Evolutionary conservation across 148 eudicot genomes (phyloP), one percentile per base, ranked within the genome.

Genomic region (Cornus kousa): DNA sequence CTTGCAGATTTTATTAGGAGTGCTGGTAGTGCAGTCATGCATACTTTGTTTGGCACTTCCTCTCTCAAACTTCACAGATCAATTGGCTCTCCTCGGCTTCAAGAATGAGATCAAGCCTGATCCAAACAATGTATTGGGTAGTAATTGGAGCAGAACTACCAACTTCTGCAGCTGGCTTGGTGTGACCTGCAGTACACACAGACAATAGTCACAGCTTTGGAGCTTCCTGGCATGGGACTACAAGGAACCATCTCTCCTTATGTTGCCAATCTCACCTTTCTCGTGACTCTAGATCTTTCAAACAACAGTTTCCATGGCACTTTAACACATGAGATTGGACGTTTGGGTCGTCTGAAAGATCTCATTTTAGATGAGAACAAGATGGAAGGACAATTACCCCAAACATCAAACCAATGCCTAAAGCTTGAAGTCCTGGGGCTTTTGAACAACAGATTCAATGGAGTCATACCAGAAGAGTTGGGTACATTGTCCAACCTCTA

Each of bases 81-180:
- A 69, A 19, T 12, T 16, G 1, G 24, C 72, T 31, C 72, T 69
- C 2, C 14, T 69, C 7, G 48, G 5, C 32, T 33, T 69, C 14
- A 69, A 69, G 72, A 8, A 35, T 2, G 20, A 31, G 43, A 69
- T 69, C 72, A 31, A 31, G 20, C 6, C 33, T 31, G 11, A 16
- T 11, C 20, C 11, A 31, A 35, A 69, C 12, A 33, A 33, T 31
- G 33, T 33, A 1, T 16, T 69, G 43, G 10, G 14, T 16, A 35
- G 7, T 16, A 69, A 69, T 19, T 69, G 72, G 72, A 69, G 48
- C 43, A 17, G 1, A 13, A 69, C 20, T 3, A 28, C 72, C 39
- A 69, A 69, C 72, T 69, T 69, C 72, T 69, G 72, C 43, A 12
- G 33, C 37, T 69, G 72, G 72, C 48, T 69, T 33, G 72, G 72